Conservation (phyloP, 805 yeast species). For the Kluyveromyces dobzhanskii region DNA sequence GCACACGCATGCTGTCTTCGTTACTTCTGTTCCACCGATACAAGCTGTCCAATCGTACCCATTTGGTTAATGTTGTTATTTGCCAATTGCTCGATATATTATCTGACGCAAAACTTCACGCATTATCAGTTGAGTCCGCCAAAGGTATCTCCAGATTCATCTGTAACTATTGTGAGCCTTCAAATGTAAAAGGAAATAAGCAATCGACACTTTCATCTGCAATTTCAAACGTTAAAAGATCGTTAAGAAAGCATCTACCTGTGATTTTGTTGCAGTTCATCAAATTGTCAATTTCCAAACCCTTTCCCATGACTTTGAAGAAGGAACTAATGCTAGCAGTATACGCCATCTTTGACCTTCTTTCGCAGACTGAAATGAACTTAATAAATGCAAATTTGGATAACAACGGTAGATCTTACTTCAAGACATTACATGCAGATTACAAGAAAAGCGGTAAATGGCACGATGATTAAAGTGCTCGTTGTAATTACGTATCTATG, state of each 20-base stretch:
- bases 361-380: constrained; percentile 59
- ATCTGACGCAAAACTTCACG: constrained; percentile 19
- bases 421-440: constrained; percentile 58
- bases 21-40: constrained; percentile 60
- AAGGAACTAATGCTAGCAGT: constrained; percentile 47
- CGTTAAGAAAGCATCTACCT: constrained; percentile 57
- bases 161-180: constrained; percentile 67
- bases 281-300: constrained; percentile 40
- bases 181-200: constrained; percentile 21
- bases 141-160: constrained; percentile 48
- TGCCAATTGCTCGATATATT: constrained; percentile 44
- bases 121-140: constrained; percentile 32
- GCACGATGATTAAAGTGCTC: constrained; percentile 45
- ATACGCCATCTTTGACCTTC: constrained; percentile 56
- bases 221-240: constrained; percentile 44
- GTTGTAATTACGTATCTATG: constrained; percentile 1
- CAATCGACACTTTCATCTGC: constrained; percentile 43
- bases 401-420: constrained; percentile 56
- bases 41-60: constrained; percentile 66
- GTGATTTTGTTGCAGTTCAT: constrained; percentile 53
- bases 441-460: constrained; percentile 77
- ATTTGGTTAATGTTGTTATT: constrained; percentile 45
- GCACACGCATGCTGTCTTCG: constrained; percentile 48
- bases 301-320: constrained; percentile 40
- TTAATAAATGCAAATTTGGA: constrained; percentile 60